These are phyloP conservation scores for Pythium aquatile DNA, from an alignment of 352 stramenopile species.

Conservation along the genomic window DNA sequence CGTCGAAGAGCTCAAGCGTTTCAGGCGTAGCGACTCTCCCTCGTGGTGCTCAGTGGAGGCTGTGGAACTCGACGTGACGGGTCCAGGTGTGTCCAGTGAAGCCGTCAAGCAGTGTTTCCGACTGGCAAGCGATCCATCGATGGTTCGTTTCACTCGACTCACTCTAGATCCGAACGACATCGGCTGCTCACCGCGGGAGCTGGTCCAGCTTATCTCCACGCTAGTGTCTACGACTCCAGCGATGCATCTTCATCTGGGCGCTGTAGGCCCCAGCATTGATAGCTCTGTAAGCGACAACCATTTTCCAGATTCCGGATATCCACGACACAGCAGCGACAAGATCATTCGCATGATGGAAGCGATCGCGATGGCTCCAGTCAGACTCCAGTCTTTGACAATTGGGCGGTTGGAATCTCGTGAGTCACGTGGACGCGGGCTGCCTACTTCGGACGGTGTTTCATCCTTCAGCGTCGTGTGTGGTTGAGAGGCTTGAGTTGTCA, in stretches of 20 bases:
- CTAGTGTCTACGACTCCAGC: neutral
- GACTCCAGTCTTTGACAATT: slow-evolving; percentile 6
- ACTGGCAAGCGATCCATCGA: neutral
- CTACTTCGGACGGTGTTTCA: slow-evolving; percentile 9
- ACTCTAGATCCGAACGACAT: slow-evolving; percentile 7
- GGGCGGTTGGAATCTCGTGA: neutral
- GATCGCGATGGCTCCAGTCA: neutral
- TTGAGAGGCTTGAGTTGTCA: slow-evolving; percentile 2
- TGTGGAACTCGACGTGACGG: slow-evolving; percentile 12
- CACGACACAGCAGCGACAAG: neutral
- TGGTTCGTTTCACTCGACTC: slow-evolving; percentile 7
- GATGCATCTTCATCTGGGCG: neutral
- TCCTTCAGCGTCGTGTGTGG: neutral
- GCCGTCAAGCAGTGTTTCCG: neutral
- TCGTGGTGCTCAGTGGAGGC: slow-evolving; percentile 13
- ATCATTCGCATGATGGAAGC: slow-evolving; percentile 7
- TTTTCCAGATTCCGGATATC: neutral
- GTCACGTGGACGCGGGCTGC: neutral
- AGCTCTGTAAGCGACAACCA: neutral
- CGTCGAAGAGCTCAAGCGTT: neutral
- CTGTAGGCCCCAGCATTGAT: neutral
- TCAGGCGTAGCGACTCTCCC: neutral
- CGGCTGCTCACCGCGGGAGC: neutral
- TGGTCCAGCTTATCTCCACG: neutral
- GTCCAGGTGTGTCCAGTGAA: neutral